Percentiles rank a stretch among this genome's conserved stretches.
Conservation (phyloP, 345 rosid genomes). For the Dimocarpus longan region DNA sequence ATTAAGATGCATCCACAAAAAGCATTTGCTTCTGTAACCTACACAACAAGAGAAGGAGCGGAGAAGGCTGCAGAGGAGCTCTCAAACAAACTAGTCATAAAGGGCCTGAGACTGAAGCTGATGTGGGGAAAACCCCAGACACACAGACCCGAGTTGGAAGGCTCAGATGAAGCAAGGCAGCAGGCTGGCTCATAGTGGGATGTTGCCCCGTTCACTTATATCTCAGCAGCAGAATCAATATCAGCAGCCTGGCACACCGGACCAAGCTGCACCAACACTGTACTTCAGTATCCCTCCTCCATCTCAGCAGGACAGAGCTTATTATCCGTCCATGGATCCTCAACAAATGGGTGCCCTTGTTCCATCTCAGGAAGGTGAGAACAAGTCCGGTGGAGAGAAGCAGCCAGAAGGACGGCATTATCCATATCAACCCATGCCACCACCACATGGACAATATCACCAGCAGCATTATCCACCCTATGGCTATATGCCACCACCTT, state of each 20-base stretch:
- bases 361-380: slow-evolving; percentile 74
- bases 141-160: slow-evolving; percentile 72
- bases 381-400: slow-evolving; percentile 47
- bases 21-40: slow-evolving; percentile 93
- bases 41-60: slow-evolving; percentile 93
- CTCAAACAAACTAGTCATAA: slow-evolving; percentile 78
- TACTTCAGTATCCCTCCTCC: slow-evolving; percentile 75
- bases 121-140: slow-evolving; percentile 96
- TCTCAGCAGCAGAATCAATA: slow-evolving; percentile 85
- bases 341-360: slow-evolving; percentile 93
- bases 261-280: slow-evolving; percentile 64
- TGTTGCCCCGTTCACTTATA: slow-evolving; percentile 82
- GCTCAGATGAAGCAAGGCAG: slow-evolving; percentile 69
- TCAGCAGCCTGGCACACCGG: slow-evolving; percentile 45
- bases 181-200: slow-evolving; percentile 75
- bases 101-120: slow-evolving; percentile 87
- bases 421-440: slow-evolving; percentile 52
- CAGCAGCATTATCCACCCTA: slow-evolving; percentile 61
- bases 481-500: slow-evolving; percentile 56
- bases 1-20: slow-evolving; percentile 82
- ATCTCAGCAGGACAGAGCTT: slow-evolving; percentile 68
- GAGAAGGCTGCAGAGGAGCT: slow-evolving; percentile 97
- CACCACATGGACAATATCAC: slow-evolving; percentile 51
- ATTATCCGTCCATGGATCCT: slow-evolving; percentile 96
- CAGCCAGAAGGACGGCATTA: slow-evolving; percentile 55